phyloP scores from a whole-genome alignment of 768 basidiomycete genomes.

The Suillus brevipes region DNA sequence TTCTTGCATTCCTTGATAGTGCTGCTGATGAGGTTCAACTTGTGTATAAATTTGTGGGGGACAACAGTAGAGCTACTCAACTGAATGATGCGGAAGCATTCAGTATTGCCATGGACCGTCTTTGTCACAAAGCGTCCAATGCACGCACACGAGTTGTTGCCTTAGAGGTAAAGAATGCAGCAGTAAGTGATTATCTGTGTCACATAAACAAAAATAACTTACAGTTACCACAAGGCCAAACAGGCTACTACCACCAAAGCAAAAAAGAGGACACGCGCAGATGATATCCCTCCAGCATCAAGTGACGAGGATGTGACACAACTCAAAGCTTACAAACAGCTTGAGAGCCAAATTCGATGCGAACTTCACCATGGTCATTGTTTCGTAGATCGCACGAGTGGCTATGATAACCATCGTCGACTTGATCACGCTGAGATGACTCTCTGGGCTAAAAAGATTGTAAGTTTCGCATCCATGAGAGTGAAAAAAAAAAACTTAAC shows the following conservation, averaged over 20 bases:
- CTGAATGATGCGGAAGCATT: neutral
- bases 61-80: neutral
- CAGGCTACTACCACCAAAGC: neutral
- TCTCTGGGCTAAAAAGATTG: neutral
- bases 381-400: neutral
- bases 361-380: neutral
- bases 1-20: neutral
- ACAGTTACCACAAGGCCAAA: neutral
- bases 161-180: no score
- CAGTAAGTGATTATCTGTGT: neutral
- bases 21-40: neutral
- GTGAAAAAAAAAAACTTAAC: neutral
- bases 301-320: neutral
- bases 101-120: no score
- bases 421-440: neutral
- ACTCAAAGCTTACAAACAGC: neutral
- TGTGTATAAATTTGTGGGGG: neutral
- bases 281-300: neutral
- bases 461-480: neutral
- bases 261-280: neutral
- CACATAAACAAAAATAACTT: neutral
- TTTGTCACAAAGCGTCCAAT: no score
- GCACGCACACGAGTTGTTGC: no score
- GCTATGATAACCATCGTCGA: neutral
- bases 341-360: neutral